Percentiles rank a stretch among this genome's conserved stretches.
Conservation (phyloP, 2,329 filamentous ascomycete species). For the Endocalyx cinctus region DNA sequence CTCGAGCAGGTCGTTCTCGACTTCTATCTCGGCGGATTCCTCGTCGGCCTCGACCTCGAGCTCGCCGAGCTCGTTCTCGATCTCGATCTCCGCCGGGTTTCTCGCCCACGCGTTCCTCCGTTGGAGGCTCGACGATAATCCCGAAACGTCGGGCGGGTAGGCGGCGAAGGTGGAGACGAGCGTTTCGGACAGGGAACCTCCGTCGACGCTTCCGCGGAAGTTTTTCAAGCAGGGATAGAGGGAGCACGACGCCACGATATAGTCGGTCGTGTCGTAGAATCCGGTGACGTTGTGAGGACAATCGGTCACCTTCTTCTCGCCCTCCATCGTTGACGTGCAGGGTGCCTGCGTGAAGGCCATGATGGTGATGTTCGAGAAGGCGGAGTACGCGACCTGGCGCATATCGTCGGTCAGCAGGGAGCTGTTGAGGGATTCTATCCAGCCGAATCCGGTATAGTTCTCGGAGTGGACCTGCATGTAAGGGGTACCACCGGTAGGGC, state of each 20-base stretch:
- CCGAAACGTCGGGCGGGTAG: slow-evolving; percentile 6
- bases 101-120: too few species aligned
- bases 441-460: slow-evolving; percentile 13
- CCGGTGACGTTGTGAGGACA: slow-evolving; percentile 11
- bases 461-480: slow-evolving; percentile 13
- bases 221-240: slow-evolving; percentile 16
- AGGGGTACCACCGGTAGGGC: slow-evolving; percentile 2
- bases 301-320: slow-evolving; percentile 4
- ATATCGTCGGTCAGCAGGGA: slow-evolving; percentile 17
- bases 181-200: slow-evolving; percentile 9
- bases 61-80: too few species aligned
- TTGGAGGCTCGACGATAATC: too few species aligned
- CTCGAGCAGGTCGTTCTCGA: too few species aligned
- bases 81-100: too few species aligned
- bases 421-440: slow-evolving; percentile 7
- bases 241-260: slow-evolving; percentile 12
- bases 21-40: background rate
- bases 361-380: slow-evolving; percentile 17
- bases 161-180: slow-evolving; percentile 12
- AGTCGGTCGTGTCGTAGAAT: slow-evolving; percentile 2
- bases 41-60: slow-evolving; percentile 9
- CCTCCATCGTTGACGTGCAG: slow-evolving; percentile 9
- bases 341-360: slow-evolving; percentile 12
- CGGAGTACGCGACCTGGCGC: slow-evolving; percentile 3
- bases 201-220: slow-evolving; percentile 10